Evolutionary conservation across 129 eudicot species (phyloP).

Genomic region (Centaurea solstitialis): DNA sequence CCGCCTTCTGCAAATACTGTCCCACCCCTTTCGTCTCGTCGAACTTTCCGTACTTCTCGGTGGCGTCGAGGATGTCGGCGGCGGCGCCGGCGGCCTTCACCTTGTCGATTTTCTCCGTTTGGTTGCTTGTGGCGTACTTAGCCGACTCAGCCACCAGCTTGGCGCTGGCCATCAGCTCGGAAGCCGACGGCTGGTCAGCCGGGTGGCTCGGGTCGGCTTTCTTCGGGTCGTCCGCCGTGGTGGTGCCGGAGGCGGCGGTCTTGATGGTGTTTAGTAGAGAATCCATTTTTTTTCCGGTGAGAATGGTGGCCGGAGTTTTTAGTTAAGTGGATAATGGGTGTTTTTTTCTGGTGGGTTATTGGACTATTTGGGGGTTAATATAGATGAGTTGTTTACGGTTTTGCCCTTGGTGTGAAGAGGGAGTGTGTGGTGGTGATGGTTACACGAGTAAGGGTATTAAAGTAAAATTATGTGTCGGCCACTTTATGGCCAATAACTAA

Average conservation of each 20-base stretch:
- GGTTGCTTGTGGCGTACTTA: constrained; percentile 33
- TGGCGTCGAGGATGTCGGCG: constrained; percentile 57
- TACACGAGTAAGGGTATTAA: constrained; percentile 14
- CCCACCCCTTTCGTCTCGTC: constrained; percentile 62
- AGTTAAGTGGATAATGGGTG: not conserved
- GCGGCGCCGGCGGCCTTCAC: constrained; percentile 61
- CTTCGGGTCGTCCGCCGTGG: constrained; percentile 22
- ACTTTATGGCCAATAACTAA: not conserved
- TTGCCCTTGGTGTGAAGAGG: constrained; percentile 8
- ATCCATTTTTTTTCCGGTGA: constrained; percentile 23
- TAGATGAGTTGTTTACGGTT: constrained; percentile 13
- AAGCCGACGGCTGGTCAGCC: constrained; percentile 6
- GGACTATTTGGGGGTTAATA: not conserved
- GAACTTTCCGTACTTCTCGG: constrained; percentile 54
- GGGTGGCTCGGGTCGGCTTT: not conserved
- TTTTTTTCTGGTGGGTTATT: not conserved
- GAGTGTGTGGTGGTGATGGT: constrained; percentile 1
- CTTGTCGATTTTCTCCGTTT: constrained; percentile 54
- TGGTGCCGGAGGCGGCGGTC: constrained; percentile 17
- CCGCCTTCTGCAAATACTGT: constrained; percentile 58
- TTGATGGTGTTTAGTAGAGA: constrained; percentile 28
- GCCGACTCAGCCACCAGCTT: constrained; percentile 67
- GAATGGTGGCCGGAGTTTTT: not conserved
- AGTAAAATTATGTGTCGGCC: constrained; percentile 22
- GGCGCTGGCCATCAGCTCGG: constrained; percentile 51